Evolutionary conservation across 2,329 filamentous ascomycete species (phyloP).

Genomic region (Penicillium vulpinum): DNA sequence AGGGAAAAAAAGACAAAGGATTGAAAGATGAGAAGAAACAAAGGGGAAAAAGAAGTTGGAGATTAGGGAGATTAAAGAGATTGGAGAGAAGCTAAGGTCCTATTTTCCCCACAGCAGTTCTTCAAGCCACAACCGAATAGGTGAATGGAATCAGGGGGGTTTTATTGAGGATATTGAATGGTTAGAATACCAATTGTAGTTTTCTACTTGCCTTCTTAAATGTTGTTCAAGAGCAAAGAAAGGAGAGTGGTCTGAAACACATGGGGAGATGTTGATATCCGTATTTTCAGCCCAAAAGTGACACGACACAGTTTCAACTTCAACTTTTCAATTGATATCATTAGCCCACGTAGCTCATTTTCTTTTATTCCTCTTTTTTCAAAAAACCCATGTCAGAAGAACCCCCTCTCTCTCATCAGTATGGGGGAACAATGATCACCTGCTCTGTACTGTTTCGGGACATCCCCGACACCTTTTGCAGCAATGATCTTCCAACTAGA

Average conservation of each 20-base stretch:
- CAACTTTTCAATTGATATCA: not conserved
- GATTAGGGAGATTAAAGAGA: not conserved
- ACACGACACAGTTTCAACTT: not conserved
- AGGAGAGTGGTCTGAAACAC: not conserved
- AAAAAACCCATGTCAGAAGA: no score
- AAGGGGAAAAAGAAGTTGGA: not conserved
- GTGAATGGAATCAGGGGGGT: no score
- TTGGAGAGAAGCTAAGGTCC: no score
- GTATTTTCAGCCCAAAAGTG: not conserved
- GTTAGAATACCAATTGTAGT: no score
- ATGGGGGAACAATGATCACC: no score
- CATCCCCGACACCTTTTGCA: slow-evolving; percentile 5
- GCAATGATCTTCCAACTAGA: not conserved
- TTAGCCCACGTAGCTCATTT: not conserved
- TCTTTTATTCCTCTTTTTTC: not conserved
- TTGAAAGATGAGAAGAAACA: not conserved
- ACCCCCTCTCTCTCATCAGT: no score
- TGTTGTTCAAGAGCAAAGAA: no score
- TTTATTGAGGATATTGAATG: no score
- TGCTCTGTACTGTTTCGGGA: slow-evolving; percentile 19
- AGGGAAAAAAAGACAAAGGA: not conserved
- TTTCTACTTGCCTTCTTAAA: no score
- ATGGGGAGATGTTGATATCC: not conserved
- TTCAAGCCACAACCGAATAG: not conserved
- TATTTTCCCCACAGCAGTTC: slow-evolving; percentile 3